These are phyloP conservation scores for Vaccinium corymbosum DNA, from an alignment of 148 eudicot species.

Conservation along the genomic window DNA sequence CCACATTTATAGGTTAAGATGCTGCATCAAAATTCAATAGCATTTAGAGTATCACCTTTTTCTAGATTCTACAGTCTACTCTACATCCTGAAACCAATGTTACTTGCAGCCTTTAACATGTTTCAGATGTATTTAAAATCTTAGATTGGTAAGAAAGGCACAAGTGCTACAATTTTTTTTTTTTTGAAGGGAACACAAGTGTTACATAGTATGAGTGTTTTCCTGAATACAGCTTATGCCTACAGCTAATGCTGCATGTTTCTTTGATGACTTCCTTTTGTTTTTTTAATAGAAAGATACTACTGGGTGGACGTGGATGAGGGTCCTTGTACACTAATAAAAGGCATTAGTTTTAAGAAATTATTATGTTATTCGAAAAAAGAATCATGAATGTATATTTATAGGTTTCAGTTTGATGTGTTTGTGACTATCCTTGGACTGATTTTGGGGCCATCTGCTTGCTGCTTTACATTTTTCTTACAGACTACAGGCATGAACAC, in stretches of 20 bases:
- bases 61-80: neutral
- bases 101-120: neutral
- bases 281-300: conserved; percentile 2
- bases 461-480: neutral
- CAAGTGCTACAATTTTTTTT: neutral
- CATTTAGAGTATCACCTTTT: neutral
- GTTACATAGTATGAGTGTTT: conserved; percentile 4
- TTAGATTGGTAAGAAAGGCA: neutral
- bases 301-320: neutral
- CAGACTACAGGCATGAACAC: conserved; percentile 51
- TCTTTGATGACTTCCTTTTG: neutral
- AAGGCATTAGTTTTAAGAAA: neutral
- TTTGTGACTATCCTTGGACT: conserved; percentile 1
- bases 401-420: neutral
- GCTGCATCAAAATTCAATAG: conserved; percentile 7
- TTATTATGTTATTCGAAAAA: neutral
- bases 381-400: conserved; percentile 7
- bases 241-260: neutral
- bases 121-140: neutral
- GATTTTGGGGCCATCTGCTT: neutral
- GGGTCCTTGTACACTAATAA: neutral
- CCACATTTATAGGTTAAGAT: neutral
- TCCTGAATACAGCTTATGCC: neutral
- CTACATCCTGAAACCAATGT: neutral
- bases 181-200: neutral